Percentiles rank a stretch among this genome's conserved stretches.
phyloP scores from a whole-genome alignment of 2,329 filamentous ascomycete species.

The Orbilia javanica region DNA sequence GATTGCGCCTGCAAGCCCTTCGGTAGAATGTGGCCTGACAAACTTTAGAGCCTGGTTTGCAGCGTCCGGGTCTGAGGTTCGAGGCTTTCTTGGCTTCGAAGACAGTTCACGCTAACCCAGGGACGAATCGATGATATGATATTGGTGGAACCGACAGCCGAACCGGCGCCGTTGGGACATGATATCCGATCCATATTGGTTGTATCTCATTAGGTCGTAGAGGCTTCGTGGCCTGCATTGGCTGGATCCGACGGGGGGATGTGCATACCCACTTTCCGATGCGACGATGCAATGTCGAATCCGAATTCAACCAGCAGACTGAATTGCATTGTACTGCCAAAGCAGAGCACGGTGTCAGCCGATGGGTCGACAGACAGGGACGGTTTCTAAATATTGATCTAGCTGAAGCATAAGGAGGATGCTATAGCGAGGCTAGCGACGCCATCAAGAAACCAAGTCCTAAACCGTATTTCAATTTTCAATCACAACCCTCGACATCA shows the following conservation, averaged over 20 bases:
- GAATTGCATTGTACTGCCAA: neutral
- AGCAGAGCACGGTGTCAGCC: neutral
- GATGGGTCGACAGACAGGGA: constrained; percentile 3
- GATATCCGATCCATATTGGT: constrained; percentile 14
- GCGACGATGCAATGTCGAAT: neutral
- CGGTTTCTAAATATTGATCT: constrained; percentile 44
- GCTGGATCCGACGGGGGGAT: neutral
- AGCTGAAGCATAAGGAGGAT: constrained; percentile 22
- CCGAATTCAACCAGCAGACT: neutral
- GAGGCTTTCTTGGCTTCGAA: constrained; percentile 15
- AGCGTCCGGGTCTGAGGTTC: constrained; percentile 24
- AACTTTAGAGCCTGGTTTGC: constrained; percentile 1
- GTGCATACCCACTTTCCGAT: neutral
- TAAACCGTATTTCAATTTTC: constrained; percentile 28
- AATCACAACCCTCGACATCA: constrained; percentile 33
- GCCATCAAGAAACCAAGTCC: constrained; percentile 29
- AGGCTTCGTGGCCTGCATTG: neutral
- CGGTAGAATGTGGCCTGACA: constrained; percentile 33
- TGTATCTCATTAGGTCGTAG: neutral
- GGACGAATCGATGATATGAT: constrained; percentile 1
- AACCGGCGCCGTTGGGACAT: constrained; percentile 25
- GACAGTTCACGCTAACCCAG: constrained; percentile 7
- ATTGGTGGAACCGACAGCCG: constrained; percentile 22
- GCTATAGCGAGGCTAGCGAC: constrained; percentile 27
- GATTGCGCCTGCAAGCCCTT: constrained; percentile 15